Conservation (phyloP, 1,284 basidiomycete species). For the Cryptococcus sp. region DNA sequence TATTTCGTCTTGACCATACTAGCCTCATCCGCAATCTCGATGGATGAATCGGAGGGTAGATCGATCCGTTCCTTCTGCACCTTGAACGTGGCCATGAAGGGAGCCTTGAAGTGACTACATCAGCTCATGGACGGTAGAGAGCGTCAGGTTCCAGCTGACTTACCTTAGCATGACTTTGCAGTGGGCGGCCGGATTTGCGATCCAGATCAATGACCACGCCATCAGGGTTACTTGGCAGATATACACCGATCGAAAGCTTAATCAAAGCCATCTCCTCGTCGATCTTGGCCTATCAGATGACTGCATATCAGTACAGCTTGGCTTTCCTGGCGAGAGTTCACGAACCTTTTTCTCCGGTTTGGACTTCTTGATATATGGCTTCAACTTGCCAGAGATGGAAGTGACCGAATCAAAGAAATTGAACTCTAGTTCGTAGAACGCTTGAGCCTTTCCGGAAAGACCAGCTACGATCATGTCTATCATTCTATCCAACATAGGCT, state of each 20-base stretch:
- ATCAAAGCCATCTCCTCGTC: conserved; percentile 99
- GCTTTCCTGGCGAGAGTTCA: not conserved
- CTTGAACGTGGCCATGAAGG: conserved; percentile 99
- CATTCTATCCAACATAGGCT: conserved; percentile 88
- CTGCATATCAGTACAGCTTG: not conserved
- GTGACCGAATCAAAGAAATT: conserved; percentile 96
- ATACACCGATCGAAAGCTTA: conserved; percentile 87
- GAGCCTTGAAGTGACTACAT: conserved; percentile 63
- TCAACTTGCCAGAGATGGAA: conserved; percentile 95
- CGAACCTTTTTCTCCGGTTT: conserved; percentile 94
- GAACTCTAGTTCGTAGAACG: conserved; percentile 95
- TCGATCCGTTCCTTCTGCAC: conserved; percentile 79
- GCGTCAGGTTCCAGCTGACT: conserved; percentile 5
- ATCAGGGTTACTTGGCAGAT: conserved; percentile 96
- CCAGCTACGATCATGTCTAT: conserved; percentile 77
- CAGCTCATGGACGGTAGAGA: not conserved
- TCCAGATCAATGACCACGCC: conserved; percentile 95
- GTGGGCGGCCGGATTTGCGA: conserved; percentile 89
- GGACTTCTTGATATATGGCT: conserved; percentile 92
- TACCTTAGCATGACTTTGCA: conserved; percentile 97
- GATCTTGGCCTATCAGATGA: conserved; percentile 76
- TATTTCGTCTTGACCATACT: conserved; percentile 64
- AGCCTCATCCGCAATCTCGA: conserved; percentile 36
- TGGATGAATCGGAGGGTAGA: conserved; percentile 27
- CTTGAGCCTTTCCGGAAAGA: conserved; percentile 84